Conservation (phyloP, 2,329 filamentous ascomycete genomes). For the Claviceps capensis region DNA sequence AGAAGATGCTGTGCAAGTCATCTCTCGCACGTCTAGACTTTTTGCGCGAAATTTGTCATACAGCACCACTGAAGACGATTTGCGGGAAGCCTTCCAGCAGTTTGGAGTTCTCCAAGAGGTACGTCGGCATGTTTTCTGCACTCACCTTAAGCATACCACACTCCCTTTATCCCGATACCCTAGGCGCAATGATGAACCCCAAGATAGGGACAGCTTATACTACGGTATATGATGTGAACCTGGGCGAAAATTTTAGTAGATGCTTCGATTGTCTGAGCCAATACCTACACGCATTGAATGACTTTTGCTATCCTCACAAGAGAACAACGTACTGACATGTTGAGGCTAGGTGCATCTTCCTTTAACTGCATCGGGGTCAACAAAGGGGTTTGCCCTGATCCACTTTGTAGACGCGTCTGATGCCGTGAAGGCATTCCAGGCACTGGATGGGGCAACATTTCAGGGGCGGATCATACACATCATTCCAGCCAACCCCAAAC, state of each 20-base stretch:
- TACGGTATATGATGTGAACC: constrained; percentile 76
- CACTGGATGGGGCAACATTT: constrained; percentile 73
- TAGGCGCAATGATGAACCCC: constrained; percentile 75
- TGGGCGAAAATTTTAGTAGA: constrained; percentile 99
- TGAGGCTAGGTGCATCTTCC: constrained; percentile 68
- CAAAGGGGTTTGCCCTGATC: constrained; percentile 85
- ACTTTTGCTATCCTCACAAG: not conserved
- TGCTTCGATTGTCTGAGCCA: constrained; percentile 76
- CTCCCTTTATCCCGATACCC: not conserved
- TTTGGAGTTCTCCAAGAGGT: constrained; percentile 82
- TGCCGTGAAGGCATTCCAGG: constrained; percentile 66
- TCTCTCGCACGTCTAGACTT: constrained; percentile 61
- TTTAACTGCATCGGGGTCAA: constrained; percentile 54
- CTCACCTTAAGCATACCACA: not conserved
- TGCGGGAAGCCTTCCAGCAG: constrained; percentile 55
- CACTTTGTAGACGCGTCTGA: constrained; percentile 59
- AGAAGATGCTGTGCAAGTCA: constrained; percentile 35
- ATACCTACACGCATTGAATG: constrained; percentile 12
- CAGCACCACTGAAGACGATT: constrained; percentile 60
- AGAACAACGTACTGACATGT: constrained; percentile 14
- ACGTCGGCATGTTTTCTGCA: constrained; percentile 27
- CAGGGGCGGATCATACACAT: constrained; percentile 88
- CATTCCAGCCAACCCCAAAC: constrained; percentile 70
- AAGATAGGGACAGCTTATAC: constrained; percentile 99
- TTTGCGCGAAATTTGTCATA: constrained; percentile 88